Conservation (phyloP, 805 yeast genomes). For the Cyberlindnera samutprakarnensis region DNA sequence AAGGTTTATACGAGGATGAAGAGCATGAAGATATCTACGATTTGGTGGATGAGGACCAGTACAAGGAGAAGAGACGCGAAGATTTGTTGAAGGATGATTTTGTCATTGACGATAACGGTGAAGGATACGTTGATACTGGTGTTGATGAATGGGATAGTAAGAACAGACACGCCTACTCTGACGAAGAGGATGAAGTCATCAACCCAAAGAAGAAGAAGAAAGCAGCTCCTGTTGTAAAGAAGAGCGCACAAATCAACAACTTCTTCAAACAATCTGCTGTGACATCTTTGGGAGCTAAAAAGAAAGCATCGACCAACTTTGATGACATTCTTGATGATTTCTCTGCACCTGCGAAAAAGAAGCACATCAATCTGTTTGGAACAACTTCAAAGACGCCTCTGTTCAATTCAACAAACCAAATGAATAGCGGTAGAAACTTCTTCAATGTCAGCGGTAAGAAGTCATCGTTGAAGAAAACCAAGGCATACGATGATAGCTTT, state of each 20-base stretch:
- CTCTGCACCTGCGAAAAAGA: conserved; percentile 13
- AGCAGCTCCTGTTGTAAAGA: conserved; percentile 20
- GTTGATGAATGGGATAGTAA: conserved; percentile 78
- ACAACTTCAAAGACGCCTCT: conserved; percentile 14
- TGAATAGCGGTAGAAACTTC: conserved; percentile 20
- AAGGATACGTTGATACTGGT: conserved; percentile 92
- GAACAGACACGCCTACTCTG: conserved; percentile 36
- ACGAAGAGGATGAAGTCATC: conserved; percentile 40
- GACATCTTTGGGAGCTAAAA: conserved; percentile 26
- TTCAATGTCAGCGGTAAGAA: conserved; percentile 4
- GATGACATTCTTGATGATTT: conserved; percentile 55
- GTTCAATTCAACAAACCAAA: conserved; percentile 20
- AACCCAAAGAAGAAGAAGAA: conserved; percentile 14
- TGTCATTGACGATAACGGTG: conserved; percentile 89
- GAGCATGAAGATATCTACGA: conserved; percentile 65
- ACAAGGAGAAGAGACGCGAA: conserved; percentile 67
- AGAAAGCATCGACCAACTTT: conserved; percentile 44
- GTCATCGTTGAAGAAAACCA: conserved; percentile 19
- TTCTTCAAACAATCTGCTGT: conserved; percentile 40
- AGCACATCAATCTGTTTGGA: conserved; percentile 11
- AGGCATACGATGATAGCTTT: conserved; percentile 13
- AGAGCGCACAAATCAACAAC: conserved; percentile 41
- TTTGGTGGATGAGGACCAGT: conserved; percentile 77
- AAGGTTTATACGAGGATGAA: conserved; percentile 35
- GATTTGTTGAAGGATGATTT: conserved; percentile 85